phyloP scores from a whole-genome alignment of 495 filamentous ascomycete species.

The Penicillium longicatenatum region DNA sequence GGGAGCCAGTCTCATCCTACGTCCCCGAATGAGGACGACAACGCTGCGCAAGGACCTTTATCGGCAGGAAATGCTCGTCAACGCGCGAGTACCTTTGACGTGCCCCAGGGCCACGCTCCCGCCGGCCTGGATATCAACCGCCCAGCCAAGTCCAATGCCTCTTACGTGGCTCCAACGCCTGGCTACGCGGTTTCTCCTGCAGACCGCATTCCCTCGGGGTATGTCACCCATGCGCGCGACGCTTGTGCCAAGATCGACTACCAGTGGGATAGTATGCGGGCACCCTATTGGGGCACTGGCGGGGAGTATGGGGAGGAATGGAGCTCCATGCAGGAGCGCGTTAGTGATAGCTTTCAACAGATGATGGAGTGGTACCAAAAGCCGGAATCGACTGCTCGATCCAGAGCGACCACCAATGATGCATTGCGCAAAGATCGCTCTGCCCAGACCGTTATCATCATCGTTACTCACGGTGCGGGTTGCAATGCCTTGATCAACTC shows the following conservation, averaged over 20 bases:
- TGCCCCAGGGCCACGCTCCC: slow-evolving; percentile 22
- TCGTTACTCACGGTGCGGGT: slow-evolving; percentile 96
- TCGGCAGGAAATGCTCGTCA: slow-evolving; percentile 18
- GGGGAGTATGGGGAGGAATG: slow-evolving; percentile 92
- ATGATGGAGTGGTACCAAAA: slow-evolving; percentile 80
- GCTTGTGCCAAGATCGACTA: slow-evolving; percentile 85
- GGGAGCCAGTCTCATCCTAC: slow-evolving; percentile 32
- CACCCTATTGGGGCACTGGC: slow-evolving; percentile 79
- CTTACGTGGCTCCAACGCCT: slow-evolving; percentile 76
- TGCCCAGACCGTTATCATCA: slow-evolving; percentile 76
- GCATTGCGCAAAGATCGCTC: slow-evolving; percentile 56
- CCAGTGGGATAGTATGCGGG: slow-evolving; percentile 90
- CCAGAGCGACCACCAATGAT: not conserved
- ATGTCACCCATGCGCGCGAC: slow-evolving; percentile 89
- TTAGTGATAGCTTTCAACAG: slow-evolving; percentile 71
- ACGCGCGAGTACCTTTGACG: slow-evolving; percentile 37
- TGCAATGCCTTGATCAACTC: slow-evolving; percentile 95
- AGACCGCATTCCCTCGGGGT: slow-evolving; percentile 81
- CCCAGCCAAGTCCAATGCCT: slow-evolving; percentile 26
- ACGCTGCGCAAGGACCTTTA: not conserved
- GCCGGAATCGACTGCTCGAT: not conserved
- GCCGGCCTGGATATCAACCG: slow-evolving; percentile 39
- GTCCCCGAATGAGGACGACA: slow-evolving; percentile 29
- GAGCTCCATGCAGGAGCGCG: slow-evolving; percentile 89
- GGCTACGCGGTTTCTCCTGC: slow-evolving; percentile 80